A percentile compares a stretch with the other conserved stretches of the same genome.
Evolutionary conservation across 306 rosid genomes (phyloP).

Genomic region (Nissolia schottii): DNA sequence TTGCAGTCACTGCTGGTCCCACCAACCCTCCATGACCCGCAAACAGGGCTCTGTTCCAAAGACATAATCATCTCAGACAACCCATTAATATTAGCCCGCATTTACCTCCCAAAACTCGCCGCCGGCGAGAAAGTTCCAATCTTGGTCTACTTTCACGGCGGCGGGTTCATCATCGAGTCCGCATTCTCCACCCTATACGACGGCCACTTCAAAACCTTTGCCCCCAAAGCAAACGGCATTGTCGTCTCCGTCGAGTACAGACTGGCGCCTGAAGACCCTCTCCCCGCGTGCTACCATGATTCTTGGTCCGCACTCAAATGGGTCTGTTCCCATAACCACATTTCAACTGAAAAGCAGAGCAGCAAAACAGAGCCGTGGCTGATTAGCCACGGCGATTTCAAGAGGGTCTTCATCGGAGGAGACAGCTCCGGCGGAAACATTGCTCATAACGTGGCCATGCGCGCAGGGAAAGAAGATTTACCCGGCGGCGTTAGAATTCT

Average conservation of each 20-base stretch:
- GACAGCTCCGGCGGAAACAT: conserved; percentile 47
- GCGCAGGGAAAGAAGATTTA: conserved; percentile 30
- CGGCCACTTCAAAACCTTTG: conserved; percentile 22
- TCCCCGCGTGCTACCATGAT: conserved; percentile 38
- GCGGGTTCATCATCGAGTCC: conserved; percentile 31
- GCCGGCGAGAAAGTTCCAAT: no score
- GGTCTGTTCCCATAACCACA: background rate
- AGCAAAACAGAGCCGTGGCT: conserved; percentile 36
- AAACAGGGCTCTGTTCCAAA: conserved; percentile 8
- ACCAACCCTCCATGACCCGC: conserved; percentile 3
- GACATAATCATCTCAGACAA: background rate
- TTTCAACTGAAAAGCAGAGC: no score
- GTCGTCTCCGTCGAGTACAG: conserved; percentile 48
- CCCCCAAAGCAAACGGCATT: conserved; percentile 8
- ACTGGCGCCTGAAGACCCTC: conserved; percentile 35
- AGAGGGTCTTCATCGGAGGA: conserved; percentile 32
- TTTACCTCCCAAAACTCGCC: conserved; percentile 25
- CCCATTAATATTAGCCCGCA: conserved; percentile 23
- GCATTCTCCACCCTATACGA: conserved; percentile 32
- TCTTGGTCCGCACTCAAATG: conserved; percentile 42
- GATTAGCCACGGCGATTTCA: conserved; percentile 21
- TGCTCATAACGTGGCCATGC: conserved; percentile 32
- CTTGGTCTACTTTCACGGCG: conserved; percentile 48
- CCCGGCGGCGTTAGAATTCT: conserved; percentile 14
- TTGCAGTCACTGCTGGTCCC: conserved; percentile 5